Conservation (phyloP, 495 filamentous ascomycete genomes). For the Tuber melanosporum region DNA sequence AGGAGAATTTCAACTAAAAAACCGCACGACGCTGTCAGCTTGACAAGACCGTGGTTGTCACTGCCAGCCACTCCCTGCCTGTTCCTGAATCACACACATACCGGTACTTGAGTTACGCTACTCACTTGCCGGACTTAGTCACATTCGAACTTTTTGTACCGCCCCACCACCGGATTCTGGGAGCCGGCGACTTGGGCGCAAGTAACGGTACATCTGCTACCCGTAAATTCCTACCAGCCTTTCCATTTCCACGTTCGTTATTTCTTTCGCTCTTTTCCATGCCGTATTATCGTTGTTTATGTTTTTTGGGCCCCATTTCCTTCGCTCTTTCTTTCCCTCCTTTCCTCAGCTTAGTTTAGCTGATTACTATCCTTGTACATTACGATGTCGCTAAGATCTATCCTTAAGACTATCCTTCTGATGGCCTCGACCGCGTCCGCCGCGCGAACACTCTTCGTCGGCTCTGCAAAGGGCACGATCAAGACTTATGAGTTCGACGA, state of each 20-base stretch:
- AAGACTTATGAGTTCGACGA: slow-evolving; percentile 22
- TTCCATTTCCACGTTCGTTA: not conserved
- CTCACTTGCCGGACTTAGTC: not conserved
- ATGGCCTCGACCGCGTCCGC: slow-evolving; percentile 16
- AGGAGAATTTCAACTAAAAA: not conserved
- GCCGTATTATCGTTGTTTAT: not conserved
- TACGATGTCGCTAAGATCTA: slow-evolving; percentile 7
- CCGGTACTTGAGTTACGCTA: not conserved
- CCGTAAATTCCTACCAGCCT: not conserved
- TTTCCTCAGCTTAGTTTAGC: not conserved
- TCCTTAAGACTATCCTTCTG: slow-evolving; percentile 7
- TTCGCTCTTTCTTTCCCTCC: not conserved
- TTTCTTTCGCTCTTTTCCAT: not conserved
- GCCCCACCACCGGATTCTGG: not conserved
- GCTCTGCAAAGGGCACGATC: slow-evolving; percentile 21
- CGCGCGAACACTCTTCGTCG: slow-evolving; percentile 31
- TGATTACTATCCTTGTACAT: slow-evolving; percentile 2
- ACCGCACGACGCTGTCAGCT: no score
- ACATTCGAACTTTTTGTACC: not conserved
- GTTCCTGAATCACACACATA: not conserved
- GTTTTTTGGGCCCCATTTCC: not conserved
- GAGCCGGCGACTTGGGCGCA: not conserved
- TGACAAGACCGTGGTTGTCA: not conserved
- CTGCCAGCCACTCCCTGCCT: not conserved
- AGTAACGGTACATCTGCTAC: not conserved